Evolutionary conservation across 1,284 basidiomycete genomes (phyloP), one percentile per base, ranked within the genome.

Genomic region (Ceratorhiza oryzae-sativae): DNA sequence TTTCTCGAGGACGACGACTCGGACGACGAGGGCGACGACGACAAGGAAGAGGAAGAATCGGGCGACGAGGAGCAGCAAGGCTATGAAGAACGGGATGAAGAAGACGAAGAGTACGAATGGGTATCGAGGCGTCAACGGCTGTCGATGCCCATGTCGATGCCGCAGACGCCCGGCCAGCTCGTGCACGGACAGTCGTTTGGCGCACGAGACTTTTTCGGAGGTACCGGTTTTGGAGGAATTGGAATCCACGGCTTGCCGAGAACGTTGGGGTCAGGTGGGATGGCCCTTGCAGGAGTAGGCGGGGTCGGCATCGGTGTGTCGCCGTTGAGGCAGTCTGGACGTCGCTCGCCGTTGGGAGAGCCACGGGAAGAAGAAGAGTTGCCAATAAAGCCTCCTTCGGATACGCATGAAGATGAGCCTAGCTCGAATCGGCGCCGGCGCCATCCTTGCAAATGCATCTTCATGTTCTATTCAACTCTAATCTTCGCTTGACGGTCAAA

Each of bases 1-100:
- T 98, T 98, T 78, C 84, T 94, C 65, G 91, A 94, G 75, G 90
- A 91, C 72, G 91, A 94, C 76, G 88, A 90, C n/a, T n/a, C n/a
- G 1, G 88, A 90, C 18, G 86, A 86, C 0, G 34, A 53, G 25
- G 78, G 63, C 27, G 67, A 71, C 15, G 34, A 82, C 30, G 79
- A 80, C 49, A 84, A 34, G 53, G 30, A 39, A n/a, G 20, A 90
- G 1, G 88, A 90, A n/a, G 86, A 86, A 0, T 46, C 60, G 25
- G 78, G 63, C 27, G 67, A 71, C 15, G 34, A 82, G 32, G 79
- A 80, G 49, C 84, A 34, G 53, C 42, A 39, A n/a, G 20, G 30
- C 12, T 68, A 68, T 51, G 59, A 72, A 27, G 59, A 72, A 10
- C 60, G 46, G 27, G 59, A 71, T 15, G 73, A 74, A 34, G 70